phyloP scores from a whole-genome alignment of 1,284 basidiomycete species.

The Leccinum olivaceoglutinosum region DNA sequence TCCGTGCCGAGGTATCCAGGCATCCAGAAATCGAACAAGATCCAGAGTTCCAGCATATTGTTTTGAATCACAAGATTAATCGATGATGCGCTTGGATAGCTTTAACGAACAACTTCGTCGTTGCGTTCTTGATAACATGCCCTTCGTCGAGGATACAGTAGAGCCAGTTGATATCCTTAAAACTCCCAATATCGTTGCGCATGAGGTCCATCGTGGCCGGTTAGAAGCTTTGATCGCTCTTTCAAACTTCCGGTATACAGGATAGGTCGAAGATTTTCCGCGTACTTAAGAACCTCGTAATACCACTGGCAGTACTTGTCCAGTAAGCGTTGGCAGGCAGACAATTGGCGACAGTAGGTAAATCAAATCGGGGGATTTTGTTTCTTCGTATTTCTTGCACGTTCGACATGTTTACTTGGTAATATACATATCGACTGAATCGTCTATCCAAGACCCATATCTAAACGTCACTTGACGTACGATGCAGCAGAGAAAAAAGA shows the following conservation, averaged over 20 bases:
- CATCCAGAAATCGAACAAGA: conserved; percentile 99
- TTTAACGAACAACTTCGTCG: conserved; percentile 97
- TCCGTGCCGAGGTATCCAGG: conserved; percentile 97
- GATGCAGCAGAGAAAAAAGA: not conserved
- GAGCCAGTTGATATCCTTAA: conserved; percentile 80
- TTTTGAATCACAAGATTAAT: conserved; percentile 97
- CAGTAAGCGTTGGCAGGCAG: conserved; percentile 94
- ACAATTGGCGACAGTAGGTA: conserved; percentile 65
- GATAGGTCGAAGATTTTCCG: conserved; percentile 75
- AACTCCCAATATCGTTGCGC: conserved; percentile 84
- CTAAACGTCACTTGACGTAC: conserved; percentile 34
- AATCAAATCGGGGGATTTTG: conserved; percentile 70
- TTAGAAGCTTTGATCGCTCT: conserved; percentile 76
- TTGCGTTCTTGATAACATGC: conserved; percentile 97
- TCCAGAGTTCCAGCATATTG: conserved; percentile 98
- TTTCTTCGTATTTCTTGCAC: conserved; percentile 67
- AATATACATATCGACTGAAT: conserved; percentile 98
- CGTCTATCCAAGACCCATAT: conserved; percentile 99
- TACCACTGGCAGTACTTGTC: conserved; percentile 54
- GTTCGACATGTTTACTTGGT: conserved; percentile 89
- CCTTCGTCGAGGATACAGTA: conserved; percentile 99
- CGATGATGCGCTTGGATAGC: conserved; percentile 87
- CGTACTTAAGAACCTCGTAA: conserved; percentile 91
- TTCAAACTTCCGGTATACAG: conserved; percentile 91
- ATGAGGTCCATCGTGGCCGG: conserved; percentile 80